These are phyloP conservation scores for Xylariaceae sp. DNA, from an alignment of 2,329 filamentous ascomycete genomes.

Conservation along the genomic window DNA sequence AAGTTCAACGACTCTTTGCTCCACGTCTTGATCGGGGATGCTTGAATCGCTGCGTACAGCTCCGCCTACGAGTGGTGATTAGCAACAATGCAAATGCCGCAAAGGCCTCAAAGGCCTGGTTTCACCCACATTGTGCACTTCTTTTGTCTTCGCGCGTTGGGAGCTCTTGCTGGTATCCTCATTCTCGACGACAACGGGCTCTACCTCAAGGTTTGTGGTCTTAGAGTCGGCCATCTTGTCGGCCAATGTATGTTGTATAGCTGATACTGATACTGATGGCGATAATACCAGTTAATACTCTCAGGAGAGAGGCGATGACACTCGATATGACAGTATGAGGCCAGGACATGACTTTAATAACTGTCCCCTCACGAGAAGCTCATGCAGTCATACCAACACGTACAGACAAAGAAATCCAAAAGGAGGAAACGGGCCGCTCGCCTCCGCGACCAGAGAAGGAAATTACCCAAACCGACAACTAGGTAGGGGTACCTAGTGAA, in stretches of 20 bases:
- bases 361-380: constrained; percentile 5
- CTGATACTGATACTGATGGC: background rate
- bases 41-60: constrained; percentile 42
- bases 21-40: constrained; percentile 40
- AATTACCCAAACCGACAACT: constrained; percentile 2
- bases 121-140: constrained; percentile 36
- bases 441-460: constrained; percentile 13
- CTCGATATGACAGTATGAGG: background rate
- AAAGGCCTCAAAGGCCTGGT: background rate
- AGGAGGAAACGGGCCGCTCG: constrained; percentile 16
- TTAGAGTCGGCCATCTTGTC: constrained; percentile 9
- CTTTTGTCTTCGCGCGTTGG: constrained; percentile 37
- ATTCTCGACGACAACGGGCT: constrained; percentile 22
- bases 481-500: background rate
- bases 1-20: constrained; percentile 39
- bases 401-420: constrained; percentile 1
- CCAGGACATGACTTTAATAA: constrained; percentile 12
- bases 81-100: background rate
- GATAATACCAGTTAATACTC: background rate
- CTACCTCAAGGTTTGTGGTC: constrained; percentile 13
- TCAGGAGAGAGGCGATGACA: background rate
- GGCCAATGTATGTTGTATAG: background rate
- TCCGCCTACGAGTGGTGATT: constrained; percentile 36
- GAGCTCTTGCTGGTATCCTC: constrained; percentile 29
- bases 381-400: constrained; percentile 11